Evolutionary conservation across 2,329 filamentous ascomycete species (phyloP).

Genomic region (Didymella pinodella): DNA sequence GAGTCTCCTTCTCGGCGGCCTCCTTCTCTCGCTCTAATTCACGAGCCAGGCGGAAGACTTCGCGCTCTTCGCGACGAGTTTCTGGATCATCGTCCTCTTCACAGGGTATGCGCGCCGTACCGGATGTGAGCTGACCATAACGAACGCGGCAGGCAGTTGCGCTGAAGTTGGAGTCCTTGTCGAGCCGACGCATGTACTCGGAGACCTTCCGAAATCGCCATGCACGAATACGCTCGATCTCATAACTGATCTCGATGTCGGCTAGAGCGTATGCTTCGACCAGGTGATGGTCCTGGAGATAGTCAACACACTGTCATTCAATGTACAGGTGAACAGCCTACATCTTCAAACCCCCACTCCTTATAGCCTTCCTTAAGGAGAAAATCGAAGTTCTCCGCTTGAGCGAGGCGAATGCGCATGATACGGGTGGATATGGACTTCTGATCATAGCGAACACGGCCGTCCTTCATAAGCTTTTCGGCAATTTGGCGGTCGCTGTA

Average conservation of each 20-base stretch:
- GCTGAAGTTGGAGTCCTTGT: conserved; percentile 54
- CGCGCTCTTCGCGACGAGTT: conserved; percentile 45
- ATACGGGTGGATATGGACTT: conserved; percentile 60
- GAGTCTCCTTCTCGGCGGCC: conserved; percentile 26
- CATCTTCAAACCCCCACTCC: conserved; percentile 61
- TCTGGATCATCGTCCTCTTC: conserved; percentile 54
- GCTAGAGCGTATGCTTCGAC: conserved; percentile 51
- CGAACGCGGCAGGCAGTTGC: conserved; percentile 57
- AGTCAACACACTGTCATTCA: neutral
- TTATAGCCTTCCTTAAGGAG: conserved; percentile 57
- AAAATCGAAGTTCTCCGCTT: conserved; percentile 55
- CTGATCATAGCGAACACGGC: conserved; percentile 54
- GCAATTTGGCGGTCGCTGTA: conserved; percentile 57
- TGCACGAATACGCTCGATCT: conserved; percentile 52
- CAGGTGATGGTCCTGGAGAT: conserved; percentile 55
- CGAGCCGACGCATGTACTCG: conserved; percentile 53
- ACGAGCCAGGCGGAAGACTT: conserved; percentile 29
- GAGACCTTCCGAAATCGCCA: conserved; percentile 57
- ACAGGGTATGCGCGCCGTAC: conserved; percentile 56
- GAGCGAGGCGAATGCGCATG: conserved; percentile 54
- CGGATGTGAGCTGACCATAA: conserved; percentile 51
- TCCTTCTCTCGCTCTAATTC: conserved; percentile 34
- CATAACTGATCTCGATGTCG: conserved; percentile 54
- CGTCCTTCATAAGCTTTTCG: conserved; percentile 52
- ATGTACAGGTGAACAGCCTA: conserved; percentile 34